A percentile compares a stretch with the other conserved stretches of the same genome.
Conservation (phyloP, 2,329 filamentous ascomycete genomes). For the Colletotrichum phormii region DNA sequence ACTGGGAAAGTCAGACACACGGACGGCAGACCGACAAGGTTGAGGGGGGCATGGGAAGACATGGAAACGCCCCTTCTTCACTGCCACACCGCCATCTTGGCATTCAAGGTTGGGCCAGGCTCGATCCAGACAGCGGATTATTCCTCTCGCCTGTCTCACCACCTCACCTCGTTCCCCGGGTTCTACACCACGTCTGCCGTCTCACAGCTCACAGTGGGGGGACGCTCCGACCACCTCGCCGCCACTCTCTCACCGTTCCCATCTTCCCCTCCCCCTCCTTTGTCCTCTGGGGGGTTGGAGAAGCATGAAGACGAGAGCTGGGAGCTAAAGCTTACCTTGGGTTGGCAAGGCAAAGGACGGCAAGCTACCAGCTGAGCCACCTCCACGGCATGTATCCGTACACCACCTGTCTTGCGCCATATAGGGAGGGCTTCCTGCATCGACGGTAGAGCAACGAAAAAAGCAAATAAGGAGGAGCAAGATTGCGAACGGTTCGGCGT, state of each 20-base stretch:
- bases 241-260: conserved; percentile 2
- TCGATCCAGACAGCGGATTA: conserved; percentile 13
- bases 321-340: neutral
- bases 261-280: neutral
- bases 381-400: neutral
- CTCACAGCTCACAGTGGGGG: neutral
- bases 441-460: neutral
- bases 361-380: conserved; percentile 3
- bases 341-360: neutral
- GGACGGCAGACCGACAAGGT: conserved; percentile 17
- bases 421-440: neutral
- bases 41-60: neutral
- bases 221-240: conserved; percentile 4
- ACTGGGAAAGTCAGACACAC: conserved; percentile 3
- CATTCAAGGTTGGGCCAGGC: conserved; percentile 29
- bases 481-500: neutral
- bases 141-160: conserved; percentile 21
- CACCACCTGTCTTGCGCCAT: neutral
- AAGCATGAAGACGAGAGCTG: neutral
- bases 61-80: conserved; percentile 9
- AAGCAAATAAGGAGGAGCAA: neutral
- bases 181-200: conserved; percentile 8
- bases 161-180: neutral
- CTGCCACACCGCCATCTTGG: conserved; percentile 36
- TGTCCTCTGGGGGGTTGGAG: neutral